Conservation (phyloP, 2,329 filamentous ascomycete genomes). For the Aspergillus sp. region DNA sequence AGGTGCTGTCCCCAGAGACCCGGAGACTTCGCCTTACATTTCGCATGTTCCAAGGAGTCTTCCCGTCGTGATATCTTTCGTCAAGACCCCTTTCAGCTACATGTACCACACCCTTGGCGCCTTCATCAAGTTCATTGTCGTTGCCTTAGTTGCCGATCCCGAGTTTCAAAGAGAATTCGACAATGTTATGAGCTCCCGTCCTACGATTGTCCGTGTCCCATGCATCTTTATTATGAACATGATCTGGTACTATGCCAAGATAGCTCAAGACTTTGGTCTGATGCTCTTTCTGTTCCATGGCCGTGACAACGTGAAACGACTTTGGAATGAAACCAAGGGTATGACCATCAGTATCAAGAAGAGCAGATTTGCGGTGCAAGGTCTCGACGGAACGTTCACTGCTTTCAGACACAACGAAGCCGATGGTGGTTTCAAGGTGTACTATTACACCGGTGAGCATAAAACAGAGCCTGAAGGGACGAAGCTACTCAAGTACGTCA, state of each 20-base stretch:
- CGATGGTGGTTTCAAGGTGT: constrained; percentile 37
- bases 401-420: constrained; percentile 42
- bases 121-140: constrained; percentile 45
- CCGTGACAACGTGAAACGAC: constrained; percentile 43
- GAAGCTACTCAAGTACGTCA: constrained; percentile 40
- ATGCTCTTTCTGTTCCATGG: constrained; percentile 47
- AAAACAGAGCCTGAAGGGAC: constrained; percentile 42
- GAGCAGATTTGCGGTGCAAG: constrained; percentile 44
- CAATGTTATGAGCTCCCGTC: constrained; percentile 36
- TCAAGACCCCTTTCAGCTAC: constrained; percentile 33
- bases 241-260: constrained; percentile 46
- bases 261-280: constrained; percentile 40
- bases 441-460: constrained; percentile 34
- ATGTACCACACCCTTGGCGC: constrained; percentile 41
- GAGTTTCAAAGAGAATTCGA: constrained; percentile 50
- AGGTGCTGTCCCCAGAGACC: constrained; percentile 15
- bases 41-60: constrained; percentile 21
- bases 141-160: constrained; percentile 48
- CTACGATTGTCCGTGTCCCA: constrained; percentile 31
- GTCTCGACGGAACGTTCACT: constrained; percentile 45
- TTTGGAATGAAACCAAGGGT: constrained; percentile 48
- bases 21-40: constrained; percentile 23
- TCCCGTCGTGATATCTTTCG: constrained; percentile 14
- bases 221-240: constrained; percentile 39
- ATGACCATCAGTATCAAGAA: constrained; percentile 45